A percentile compares a stretch with the other conserved stretches of the same genome.
These are phyloP conservation scores for Amanita pseudoporphyria DNA, from an alignment of 768 basidiomycete species.

Conservation along the genomic window DNA sequence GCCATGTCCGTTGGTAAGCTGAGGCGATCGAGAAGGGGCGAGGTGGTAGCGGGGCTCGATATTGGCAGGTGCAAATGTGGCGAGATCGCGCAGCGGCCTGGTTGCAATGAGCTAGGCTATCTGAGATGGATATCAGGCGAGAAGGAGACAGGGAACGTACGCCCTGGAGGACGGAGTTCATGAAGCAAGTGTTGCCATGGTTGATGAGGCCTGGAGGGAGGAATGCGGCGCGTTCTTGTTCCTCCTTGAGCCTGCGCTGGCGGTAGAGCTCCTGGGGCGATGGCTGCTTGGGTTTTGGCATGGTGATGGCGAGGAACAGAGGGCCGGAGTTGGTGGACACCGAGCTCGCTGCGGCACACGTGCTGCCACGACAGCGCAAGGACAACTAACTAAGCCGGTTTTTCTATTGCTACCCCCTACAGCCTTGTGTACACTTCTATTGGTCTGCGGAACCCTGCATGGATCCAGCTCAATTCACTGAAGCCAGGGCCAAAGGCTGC, in stretches of 20 bases:
- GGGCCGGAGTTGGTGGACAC: too few species aligned
- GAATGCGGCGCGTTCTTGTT: constrained; percentile 46
- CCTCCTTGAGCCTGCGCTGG: constrained; percentile 50
- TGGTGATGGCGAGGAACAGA: constrained; percentile 13
- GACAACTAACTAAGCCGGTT: neutral
- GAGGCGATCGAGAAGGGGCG: constrained; percentile 47
- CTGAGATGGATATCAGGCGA: neutral
- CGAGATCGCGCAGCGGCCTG: constrained; percentile 45
- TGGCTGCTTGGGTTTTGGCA: constrained; percentile 46
- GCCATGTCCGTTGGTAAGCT: constrained; percentile 58
- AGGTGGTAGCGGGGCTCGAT: constrained; percentile 28
- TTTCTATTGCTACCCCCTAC: neutral
- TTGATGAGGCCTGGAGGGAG: constrained; percentile 71
- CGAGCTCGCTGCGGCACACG: neutral
- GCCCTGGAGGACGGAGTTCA: constrained; percentile 91
- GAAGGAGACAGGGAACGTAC: constrained; percentile 33
- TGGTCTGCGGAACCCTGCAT: neutral
- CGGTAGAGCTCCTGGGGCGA: constrained; percentile 58
- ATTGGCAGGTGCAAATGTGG: constrained; percentile 43
- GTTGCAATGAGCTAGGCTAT: constrained; percentile 41
- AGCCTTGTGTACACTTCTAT: neutral
- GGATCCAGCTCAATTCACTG: neutral
- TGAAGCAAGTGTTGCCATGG: constrained; percentile 89
- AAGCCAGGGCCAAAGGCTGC: neutral
- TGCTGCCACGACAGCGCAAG: neutral